Percentiles rank a stretch among this genome's conserved stretches.
phyloP scores from a whole-genome alignment of 2,329 filamentous ascomycete species.

The Tolypocladium tundrense region DNA sequence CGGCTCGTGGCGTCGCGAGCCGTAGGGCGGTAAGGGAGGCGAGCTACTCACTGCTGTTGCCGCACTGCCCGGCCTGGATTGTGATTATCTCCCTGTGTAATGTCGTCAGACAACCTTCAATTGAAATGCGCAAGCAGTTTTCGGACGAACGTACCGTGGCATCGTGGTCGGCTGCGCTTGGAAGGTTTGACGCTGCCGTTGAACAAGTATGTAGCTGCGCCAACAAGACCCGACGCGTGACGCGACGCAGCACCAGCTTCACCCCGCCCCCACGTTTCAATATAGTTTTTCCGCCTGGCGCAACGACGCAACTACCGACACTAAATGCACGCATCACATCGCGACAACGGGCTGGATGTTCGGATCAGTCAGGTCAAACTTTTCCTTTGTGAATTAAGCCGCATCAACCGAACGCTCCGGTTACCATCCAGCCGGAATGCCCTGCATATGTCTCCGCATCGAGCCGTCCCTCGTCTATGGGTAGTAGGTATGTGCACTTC shows the following conservation, averaged over 20 bases:
- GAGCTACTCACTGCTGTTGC: conserved; percentile 84
- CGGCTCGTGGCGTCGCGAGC: not conserved
- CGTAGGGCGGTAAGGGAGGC: not conserved
- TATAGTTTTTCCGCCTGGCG: not conserved
- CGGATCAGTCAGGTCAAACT: not conserved
- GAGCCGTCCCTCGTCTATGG: not conserved
- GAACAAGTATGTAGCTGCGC: not conserved
- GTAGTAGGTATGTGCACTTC: not conserved
- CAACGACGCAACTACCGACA: not conserved
- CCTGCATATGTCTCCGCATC: not conserved
- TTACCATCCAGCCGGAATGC: not conserved
- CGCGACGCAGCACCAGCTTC: not conserved
- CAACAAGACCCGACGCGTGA: conserved; percentile 3
- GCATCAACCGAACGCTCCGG: not conserved
- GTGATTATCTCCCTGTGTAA: conserved; percentile 94
- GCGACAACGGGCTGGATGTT: not conserved
- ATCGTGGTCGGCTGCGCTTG: conserved; percentile 8
- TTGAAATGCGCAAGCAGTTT: not conserved
- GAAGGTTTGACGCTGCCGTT: not conserved
- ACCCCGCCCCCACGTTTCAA: conserved; percentile 8
- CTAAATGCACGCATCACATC: not conserved
- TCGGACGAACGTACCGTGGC: conserved; percentile 12
- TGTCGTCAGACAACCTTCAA: conserved; percentile 9
- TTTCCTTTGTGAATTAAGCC: not conserved
- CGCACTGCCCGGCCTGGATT: conserved; percentile 96